Evolutionary conservation across 352 stramenopile genomes (phyloP).

Genomic region (Aphanomyces cochlioides): DNA sequence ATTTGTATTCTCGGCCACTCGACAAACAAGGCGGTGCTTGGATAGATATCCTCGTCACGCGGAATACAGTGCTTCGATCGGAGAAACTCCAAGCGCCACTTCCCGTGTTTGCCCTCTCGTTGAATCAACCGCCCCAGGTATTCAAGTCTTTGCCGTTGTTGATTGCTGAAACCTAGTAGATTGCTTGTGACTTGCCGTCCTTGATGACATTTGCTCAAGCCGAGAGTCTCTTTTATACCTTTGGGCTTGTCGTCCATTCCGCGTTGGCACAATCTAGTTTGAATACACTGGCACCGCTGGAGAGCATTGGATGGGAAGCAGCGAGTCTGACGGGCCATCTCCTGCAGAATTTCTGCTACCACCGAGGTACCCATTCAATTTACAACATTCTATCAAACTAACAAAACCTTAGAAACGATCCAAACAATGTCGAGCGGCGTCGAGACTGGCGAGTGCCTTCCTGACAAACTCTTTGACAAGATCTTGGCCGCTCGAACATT

Average conservation of each 20-base stretch:
- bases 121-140: constrained; percentile 93
- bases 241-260: constrained; percentile 96
- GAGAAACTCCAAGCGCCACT: constrained; percentile 64
- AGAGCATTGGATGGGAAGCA: constrained; percentile 97
- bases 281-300: constrained; percentile 94
- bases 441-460: constrained; percentile 86
- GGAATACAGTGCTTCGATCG: constrained; percentile 79
- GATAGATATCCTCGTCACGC: constrained; percentile 97
- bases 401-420: background rate
- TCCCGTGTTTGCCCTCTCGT: constrained; percentile 96
- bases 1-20: constrained; percentile 94
- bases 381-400: background rate
- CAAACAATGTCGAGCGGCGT: constrained; percentile 71
- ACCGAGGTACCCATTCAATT: constrained; percentile 40
- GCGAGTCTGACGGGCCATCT: constrained; percentile 97
- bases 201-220: constrained; percentile 98
- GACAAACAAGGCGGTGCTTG: constrained; percentile 97
- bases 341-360: constrained; percentile 99
- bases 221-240: constrained; percentile 95
- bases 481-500: constrained; percentile 93
- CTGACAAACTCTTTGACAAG: constrained; percentile 94
- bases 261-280: constrained; percentile 96
- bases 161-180: background rate
- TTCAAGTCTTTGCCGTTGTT: background rate
- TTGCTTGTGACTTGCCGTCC: constrained; percentile 86